Conservation (phyloP, 2,329 filamentous ascomycete species). For the Aspergillus candidus region DNA sequence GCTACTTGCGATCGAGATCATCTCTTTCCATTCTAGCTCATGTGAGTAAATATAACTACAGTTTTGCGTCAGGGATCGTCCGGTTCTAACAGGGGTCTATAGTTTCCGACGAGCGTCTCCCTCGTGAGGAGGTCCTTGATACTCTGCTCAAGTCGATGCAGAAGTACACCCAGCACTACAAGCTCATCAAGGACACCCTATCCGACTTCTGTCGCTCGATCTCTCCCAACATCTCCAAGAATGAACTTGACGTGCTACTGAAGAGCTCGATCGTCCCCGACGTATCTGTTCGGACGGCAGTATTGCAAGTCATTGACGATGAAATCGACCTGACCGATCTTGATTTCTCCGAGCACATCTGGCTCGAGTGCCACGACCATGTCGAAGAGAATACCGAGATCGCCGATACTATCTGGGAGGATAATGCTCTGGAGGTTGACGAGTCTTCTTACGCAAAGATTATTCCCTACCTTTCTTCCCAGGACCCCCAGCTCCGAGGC, state of each 20-base stretch:
- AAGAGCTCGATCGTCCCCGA: constrained; percentile 74
- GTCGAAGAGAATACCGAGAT: constrained; percentile 79
- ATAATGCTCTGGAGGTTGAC: constrained; percentile 70
- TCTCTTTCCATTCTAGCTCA: constrained; percentile 79
- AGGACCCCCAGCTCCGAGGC: constrained; percentile 73
- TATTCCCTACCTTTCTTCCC: constrained; percentile 71
- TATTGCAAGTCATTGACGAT: constrained; percentile 81
- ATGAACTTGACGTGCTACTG: constrained; percentile 71
- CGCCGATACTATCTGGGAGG: constrained; percentile 87
- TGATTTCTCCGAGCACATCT: constrained; percentile 82
- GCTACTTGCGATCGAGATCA: constrained; percentile 77
- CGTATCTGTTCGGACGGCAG: constrained; percentile 70
- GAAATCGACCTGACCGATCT: constrained; percentile 89
- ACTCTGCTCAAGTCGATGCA: constrained; percentile 78
- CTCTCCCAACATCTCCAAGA: constrained; percentile 67
- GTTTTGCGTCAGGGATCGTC: background rate
- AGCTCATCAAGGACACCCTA: constrained; percentile 87
- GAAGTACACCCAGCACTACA: constrained; percentile 86
- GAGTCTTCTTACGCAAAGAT: constrained; percentile 61
- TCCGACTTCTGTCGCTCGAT: constrained; percentile 78
- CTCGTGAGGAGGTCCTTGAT: constrained; percentile 66
- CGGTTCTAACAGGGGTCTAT: background rate
- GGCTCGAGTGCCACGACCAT: constrained; percentile 88
- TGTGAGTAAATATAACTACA: constrained; percentile 42
- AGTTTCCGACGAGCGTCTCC: constrained; percentile 64